Percentiles rank a stretch among this genome's conserved stretches.
Evolutionary conservation across 805 yeast species (phyloP).

Genomic region (Wickerhamomyces bovis): DNA sequence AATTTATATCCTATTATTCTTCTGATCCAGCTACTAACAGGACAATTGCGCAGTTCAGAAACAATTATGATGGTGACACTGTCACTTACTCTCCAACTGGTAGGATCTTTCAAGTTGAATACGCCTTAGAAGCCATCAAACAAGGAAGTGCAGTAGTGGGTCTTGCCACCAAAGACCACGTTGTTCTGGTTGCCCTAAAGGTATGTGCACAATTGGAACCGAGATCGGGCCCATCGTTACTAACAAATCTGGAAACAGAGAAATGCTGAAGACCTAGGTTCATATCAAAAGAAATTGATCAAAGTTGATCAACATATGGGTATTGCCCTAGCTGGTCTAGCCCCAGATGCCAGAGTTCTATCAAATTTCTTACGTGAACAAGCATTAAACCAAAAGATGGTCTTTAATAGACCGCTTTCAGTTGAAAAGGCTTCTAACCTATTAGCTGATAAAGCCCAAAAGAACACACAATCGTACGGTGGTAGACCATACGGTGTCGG

Average conservation of each 20-base stretch:
- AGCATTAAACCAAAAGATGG: conserved; percentile 80
- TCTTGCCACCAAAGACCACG: conserved; percentile 76
- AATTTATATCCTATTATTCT: neutral
- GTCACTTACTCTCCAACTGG: conserved; percentile 97
- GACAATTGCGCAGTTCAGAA: conserved; percentile 63
- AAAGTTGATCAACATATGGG: conserved; percentile 93
- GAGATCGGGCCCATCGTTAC: neutral
- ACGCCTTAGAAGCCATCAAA: conserved; percentile 91
- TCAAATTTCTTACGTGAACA: conserved; percentile 86
- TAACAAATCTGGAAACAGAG: conserved; percentile 34
- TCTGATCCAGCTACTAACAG: neutral
- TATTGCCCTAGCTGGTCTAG: conserved; percentile 92
- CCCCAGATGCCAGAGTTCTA: conserved; percentile 95
- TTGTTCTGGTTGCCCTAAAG: conserved; percentile 88
- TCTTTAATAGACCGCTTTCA: conserved; percentile 80
- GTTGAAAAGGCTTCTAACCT: conserved; percentile 77
- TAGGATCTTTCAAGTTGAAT: conserved; percentile 81
- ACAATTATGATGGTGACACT: conserved; percentile 97
- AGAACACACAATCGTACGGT: conserved; percentile 92
- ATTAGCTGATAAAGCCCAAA: conserved; percentile 95
- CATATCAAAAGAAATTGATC: conserved; percentile 91
- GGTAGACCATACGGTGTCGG: conserved; percentile 99
- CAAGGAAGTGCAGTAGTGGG: conserved; percentile 99
- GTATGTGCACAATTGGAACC: conserved; percentile 14
- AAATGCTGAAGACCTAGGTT: conserved; percentile 95